Evolutionary conservation across 805 yeast species (phyloP).

Genomic region (Barnettozyma californica): DNA sequence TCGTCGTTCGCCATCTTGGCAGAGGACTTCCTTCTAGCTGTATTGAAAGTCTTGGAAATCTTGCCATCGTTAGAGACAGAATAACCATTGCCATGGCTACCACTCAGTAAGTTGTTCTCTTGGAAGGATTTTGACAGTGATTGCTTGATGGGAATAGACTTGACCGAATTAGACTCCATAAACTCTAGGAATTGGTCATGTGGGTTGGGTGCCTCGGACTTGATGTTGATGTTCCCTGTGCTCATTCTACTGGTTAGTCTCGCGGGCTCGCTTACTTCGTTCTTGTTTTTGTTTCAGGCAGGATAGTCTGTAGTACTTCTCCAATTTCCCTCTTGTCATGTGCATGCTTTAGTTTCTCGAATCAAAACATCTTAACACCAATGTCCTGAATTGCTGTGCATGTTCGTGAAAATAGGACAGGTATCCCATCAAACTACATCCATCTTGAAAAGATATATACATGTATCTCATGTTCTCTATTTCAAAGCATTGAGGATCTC

Average conservation of each 20-base stretch:
- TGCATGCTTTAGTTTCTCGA: not conserved
- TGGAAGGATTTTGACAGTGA: conserved; percentile 22
- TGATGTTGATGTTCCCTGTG: conserved; percentile 6
- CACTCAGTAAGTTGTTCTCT: conserved; percentile 8
- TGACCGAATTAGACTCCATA: conserved; percentile 8
- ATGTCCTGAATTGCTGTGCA: not conserved
- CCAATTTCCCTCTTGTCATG: not conserved
- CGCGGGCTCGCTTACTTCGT: no score
- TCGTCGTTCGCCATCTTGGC: conserved; percentile 4
- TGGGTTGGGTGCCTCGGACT: not conserved
- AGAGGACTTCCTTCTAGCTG: conserved; percentile 17
- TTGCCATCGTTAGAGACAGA: conserved; percentile 17
- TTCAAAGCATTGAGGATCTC: conserved; percentile 7
- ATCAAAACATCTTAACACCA: conserved; percentile 1
- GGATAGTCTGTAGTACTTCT: no score
- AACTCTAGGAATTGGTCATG: conserved; percentile 10
- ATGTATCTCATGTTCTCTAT: not conserved
- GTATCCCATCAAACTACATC: not conserved
- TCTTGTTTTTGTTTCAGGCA: no score
- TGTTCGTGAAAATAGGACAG: not conserved
- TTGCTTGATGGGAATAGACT: conserved; percentile 23
- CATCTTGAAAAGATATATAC: not conserved
- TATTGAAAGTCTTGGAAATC: conserved; percentile 15
- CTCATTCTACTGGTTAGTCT: not conserved
- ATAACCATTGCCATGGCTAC: conserved; percentile 1